Evolutionary conservation across 208 protist species (phyloP).

Genomic region (Endotrypanum monterogeii): DNA sequence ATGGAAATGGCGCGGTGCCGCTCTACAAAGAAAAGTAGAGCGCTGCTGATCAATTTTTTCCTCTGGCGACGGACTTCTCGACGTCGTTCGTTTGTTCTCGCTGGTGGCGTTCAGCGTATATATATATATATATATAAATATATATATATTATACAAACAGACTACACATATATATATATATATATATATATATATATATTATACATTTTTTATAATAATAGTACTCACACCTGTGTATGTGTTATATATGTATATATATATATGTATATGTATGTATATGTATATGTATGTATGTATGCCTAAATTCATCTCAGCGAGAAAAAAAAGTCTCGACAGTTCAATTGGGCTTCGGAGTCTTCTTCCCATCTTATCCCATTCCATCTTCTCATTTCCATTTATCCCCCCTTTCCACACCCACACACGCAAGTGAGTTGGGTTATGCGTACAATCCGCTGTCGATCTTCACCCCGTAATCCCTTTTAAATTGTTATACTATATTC

Average conservation of each 20-base stretch:
- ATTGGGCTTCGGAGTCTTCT: not conserved
- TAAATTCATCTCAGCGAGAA: not conserved
- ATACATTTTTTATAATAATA: not conserved
- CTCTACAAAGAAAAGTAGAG: not conserved
- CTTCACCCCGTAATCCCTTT: too few relatives aligned
- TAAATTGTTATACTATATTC: too few relatives aligned
- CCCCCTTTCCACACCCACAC: too few relatives aligned
- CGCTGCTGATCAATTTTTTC: not conserved
- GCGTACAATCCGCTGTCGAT: too few relatives aligned
- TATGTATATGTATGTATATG: not conserved
- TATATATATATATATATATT: not conserved
- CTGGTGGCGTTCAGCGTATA: not conserved
- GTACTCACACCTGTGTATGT: not conserved
- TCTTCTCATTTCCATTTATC: too few relatives aligned
- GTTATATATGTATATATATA: not conserved
- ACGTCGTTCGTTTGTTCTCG: not conserved
- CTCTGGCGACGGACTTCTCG: too few relatives aligned
- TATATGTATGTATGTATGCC: not conserved
- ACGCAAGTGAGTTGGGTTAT: too few relatives aligned
- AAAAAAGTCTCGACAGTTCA: not conserved
- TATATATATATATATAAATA: not conserved
- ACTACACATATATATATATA: not conserved
- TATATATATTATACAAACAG: too few relatives aligned
- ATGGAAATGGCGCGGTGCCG: not conserved
- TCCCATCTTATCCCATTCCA: not conserved